Conservation (phyloP, 2,329 filamentous ascomycete genomes). For the Sporothrix variecibatus region DNA sequence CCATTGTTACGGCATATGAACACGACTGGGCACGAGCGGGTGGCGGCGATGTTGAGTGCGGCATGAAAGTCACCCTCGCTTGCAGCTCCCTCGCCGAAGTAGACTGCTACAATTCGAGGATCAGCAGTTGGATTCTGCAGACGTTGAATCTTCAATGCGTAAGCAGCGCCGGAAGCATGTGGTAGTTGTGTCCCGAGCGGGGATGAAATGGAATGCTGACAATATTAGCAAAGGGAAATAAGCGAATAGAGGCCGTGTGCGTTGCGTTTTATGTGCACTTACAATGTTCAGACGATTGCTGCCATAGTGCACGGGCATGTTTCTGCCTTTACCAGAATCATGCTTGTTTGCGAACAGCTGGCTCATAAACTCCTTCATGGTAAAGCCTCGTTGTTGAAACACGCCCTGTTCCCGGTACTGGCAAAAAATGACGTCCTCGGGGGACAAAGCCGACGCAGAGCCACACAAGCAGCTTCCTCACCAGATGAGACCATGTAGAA, state of each 20-base stretch:
- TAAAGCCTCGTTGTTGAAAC: slow-evolving; percentile 86
- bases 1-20: slow-evolving; percentile 85
- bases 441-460: slow-evolving; percentile 78
- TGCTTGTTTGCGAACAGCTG: slow-evolving; percentile 87
- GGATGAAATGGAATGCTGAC: slow-evolving; percentile 72
- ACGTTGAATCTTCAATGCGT: slow-evolving; percentile 74
- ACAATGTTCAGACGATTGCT: slow-evolving; percentile 82
- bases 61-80: slow-evolving; percentile 83
- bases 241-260: background rate
- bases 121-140: slow-evolving; percentile 62
- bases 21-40: slow-evolving; percentile 71
- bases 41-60: slow-evolving; percentile 78
- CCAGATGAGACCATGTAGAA: slow-evolving; percentile 98
- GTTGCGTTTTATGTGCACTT: slow-evolving; percentile 37
- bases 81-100: slow-evolving; percentile 80
- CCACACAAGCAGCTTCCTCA: slow-evolving; percentile 91
- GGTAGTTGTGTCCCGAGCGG: slow-evolving; percentile 78
- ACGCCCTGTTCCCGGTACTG: slow-evolving; percentile 95
- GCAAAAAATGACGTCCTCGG: slow-evolving; percentile 86
- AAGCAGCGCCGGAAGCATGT: slow-evolving; percentile 75
- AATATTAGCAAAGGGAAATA: background rate
- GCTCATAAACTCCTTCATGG: slow-evolving; percentile 86
- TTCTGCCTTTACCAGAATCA: slow-evolving; percentile 78
- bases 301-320: slow-evolving; percentile 98
- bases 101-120: slow-evolving; percentile 68